A percentile compares a stretch with the other conserved stretches of the same genome.
phyloP scores from a whole-genome alignment of 371 early-diverging fungal species.

The Blastocladiella emersonii region DNA sequence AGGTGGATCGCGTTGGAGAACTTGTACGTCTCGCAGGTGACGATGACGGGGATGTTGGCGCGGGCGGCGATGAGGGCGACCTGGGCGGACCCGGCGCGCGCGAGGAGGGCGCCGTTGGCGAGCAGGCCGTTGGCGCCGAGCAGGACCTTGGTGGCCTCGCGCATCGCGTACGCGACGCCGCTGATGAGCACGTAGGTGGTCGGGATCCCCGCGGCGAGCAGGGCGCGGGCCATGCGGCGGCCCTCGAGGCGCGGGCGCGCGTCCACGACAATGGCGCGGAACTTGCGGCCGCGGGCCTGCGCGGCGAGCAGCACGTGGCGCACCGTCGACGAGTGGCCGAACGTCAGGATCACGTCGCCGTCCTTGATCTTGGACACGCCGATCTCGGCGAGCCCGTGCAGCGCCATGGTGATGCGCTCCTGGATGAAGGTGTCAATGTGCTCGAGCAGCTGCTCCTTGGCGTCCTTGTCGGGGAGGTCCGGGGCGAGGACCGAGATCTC shows the following conservation, averaged over 20 bases:
- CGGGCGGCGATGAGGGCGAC: conserved; percentile 83
- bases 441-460: conserved; percentile 45
- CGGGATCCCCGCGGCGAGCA: background rate
- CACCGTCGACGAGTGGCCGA: conserved; percentile 75
- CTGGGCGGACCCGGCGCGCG: conserved; percentile 83
- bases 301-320: conserved; percentile 60
- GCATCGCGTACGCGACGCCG: conserved; percentile 54
- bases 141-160: conserved; percentile 79
- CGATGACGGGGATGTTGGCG: conserved; percentile 84
- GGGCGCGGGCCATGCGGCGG: conserved; percentile 6
- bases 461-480: conserved; percentile 68
- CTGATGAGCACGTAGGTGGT: conserved; percentile 48
- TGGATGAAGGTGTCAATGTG: conserved; percentile 75
- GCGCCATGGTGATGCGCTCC: conserved; percentile 79
- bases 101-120: conserved; percentile 84
- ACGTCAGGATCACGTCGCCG: conserved; percentile 89
- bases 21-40: conserved; percentile 91
- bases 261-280: conserved; percentile 86
- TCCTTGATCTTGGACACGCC: conserved; percentile 78
- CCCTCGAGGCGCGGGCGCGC: conserved; percentile 85
- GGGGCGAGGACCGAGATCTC: conserved; percentile 57
- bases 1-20: conserved; percentile 83
- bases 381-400: conserved; percentile 57
- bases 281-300: conserved; percentile 48
- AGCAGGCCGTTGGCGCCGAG: conserved; percentile 85